Evolutionary conservation across 2,329 filamentous ascomycete genomes (phyloP), one percentile per base, ranked within the genome.

Genomic region (Colletotrichum sp.): DNA sequence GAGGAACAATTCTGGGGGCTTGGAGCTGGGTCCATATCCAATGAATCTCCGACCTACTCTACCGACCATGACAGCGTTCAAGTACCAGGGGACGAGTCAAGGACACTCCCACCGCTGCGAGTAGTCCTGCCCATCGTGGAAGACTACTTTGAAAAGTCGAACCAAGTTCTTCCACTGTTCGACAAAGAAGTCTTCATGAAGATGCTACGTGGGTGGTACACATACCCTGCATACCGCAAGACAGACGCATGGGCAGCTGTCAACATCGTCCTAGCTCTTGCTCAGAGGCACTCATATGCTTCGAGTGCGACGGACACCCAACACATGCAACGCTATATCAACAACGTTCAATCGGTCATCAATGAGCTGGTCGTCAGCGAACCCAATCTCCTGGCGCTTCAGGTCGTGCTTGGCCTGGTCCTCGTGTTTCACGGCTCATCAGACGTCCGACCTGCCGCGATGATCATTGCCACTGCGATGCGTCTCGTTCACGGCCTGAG

Each of bases 381-480:
- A 8, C 78, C 82, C 60, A 80, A 80, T 13, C 79, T 79, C 0
- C 76, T 83, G 7, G 82, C 79, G 8, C 61, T 82, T 48, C 81
- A 83, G n/a, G 79, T 78, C 5, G 72, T 83, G 8, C 69, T 83
- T 0, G 82, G 79, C 10, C 71, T 83, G 34, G 79, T 81, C 4
- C 72, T 82, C 2, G 70, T 83, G 7, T 79, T 82, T 63, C 79
- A 82, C 26, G 79, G 79, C 32, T 78, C 77, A 26, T 70, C 77
- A 1, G 80, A 83, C 61, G 78, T 79, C 39, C 79, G 78, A 7
- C 77, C 79, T 9, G 79, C 81, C 5, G 77, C 79, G 2, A 78
- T 82, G 26, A 73, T 82, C 10, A 80, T 82, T 7, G 77, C 80
- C 7, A 80, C 81, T 10, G 82, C 82, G 21, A 76, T 83, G 60